Evolutionary conservation across 805 yeast genomes (phyloP), one percentile per base, ranked within the genome.

Genomic region (Priceomyces medius): DNA sequence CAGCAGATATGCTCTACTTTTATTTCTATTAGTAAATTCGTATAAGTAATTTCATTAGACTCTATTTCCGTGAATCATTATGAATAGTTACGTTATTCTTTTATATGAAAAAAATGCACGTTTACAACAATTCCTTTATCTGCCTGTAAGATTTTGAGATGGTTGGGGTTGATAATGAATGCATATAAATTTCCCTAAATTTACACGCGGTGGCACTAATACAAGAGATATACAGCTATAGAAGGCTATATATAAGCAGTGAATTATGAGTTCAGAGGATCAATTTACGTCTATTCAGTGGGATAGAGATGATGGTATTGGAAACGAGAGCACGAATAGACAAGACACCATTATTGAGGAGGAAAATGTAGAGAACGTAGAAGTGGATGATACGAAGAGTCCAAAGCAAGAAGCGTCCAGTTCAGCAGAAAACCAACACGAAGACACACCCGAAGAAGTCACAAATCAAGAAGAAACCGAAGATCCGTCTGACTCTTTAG

Each of bases 211-310:
- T 31, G 34, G 34, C 34, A 12, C 28, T 13, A n/a, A 19, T 12
- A 28, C 29, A 12, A 26, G 9, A 26, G 9, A 26, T 12, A 6
- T 26, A 26, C 24, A n/a, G 14, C 29, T 10, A 12, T 26, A 14
- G 16, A 31, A 14, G 34, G 20, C 34, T 5, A 21, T 6, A 21
- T 12, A 27, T 19, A 20, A 31, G 19, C 3, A 12, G 23, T 13
- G 29, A 24, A 46, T 16, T 33, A 61, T 59, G 64, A 51, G 52
- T 34, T 49, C 58, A 20, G 74, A 71, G 38, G 81, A 76, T 48
- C 77, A 76, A 48, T 77, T 77, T 53, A 75, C 80, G 1, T 77
- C 82, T 20, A 75, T 77, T 37, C 79, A 73, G 50, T 77, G 79
- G 80, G 81, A 77, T 50, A 64, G 77, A 44, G 78, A 65, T 20